Base-by-base conservation (phyloP, 2,329 filamentous ascomycete species). In the Anthostomella pinea region DNA sequence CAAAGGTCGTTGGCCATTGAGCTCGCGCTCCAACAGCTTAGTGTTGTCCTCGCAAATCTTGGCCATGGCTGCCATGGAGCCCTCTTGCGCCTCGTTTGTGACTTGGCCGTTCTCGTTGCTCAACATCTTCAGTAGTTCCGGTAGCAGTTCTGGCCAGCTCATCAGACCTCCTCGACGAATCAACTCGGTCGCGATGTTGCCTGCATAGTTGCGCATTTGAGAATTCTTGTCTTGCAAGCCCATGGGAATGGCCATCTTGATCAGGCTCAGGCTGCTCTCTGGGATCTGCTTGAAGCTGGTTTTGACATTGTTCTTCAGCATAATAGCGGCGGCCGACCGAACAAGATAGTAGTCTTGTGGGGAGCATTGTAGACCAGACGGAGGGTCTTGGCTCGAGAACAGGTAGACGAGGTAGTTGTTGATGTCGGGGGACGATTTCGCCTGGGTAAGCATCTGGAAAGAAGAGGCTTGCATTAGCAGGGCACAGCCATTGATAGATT, bases 21-120 rank as follows among this genome's bases (percentile, higher is more conserved):
- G 87, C 47, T 95, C 87, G 53, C 83, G 82, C 64, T 95, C 88
- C 35, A 98, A 71, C 41, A 87, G 74, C 59, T 85, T 88, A 56
- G 80, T 83, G 67, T 95, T 96, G 66, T 98, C 93, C 65, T 98
- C 93, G 65, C 93, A 98, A 44, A 98, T 90, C 71, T 97, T 97
- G 60, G 85, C 72, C 63, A 98, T 73, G 30, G 93, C 90, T 31
- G 86, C 81, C 85, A 97, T 95, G 51, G 88, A 90, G 43, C 90
- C 90, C 62, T 98, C 91, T 59, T 96, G 89, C 9, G 84, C 82
- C 56, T 87, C 77, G 27, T 75, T 68, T 6, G 87, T 70, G 15
- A 81, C 70, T 45, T 83, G 79, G 25, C 85, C 83, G 29, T 69
- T 72, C 38, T 80, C 67, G 62, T 95, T 94, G 48, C 78, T 77